Percentiles rank a stretch among this genome's conserved stretches.
Conservation (phyloP, 2,329 filamentous ascomycete species). For the Atkinsonella hypoxylon region DNA sequence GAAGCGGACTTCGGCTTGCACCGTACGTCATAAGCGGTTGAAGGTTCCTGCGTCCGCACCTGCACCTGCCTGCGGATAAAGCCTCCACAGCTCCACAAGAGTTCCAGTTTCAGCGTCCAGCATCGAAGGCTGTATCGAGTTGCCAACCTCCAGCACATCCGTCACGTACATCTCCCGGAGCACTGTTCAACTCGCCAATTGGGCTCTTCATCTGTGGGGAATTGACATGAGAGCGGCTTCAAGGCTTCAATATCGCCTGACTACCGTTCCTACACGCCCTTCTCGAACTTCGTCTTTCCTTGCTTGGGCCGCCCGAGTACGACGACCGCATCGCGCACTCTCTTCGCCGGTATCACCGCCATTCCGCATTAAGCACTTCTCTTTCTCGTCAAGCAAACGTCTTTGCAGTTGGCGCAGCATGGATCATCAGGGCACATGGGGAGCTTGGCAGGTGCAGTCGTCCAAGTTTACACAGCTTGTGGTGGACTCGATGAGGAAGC, state of each 20-base stretch:
- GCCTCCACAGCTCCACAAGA: background rate
- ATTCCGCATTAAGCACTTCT: background rate
- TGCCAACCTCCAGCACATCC: no score
- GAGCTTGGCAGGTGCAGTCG: conserved; percentile 27
- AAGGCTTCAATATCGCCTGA: background rate
- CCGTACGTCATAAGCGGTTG: no score
- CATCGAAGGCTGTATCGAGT: no score
- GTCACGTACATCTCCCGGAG: background rate
- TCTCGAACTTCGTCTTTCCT: background rate
- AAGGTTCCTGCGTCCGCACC: no score
- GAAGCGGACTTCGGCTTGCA: no score
- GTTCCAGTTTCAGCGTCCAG: background rate
- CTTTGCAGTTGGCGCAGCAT: conserved; percentile 11
- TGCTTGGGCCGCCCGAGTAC: background rate
- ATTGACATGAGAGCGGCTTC: conserved; percentile 10
- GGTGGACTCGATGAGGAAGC: conserved; percentile 63
- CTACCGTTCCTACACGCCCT: background rate
- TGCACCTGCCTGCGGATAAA: no score
- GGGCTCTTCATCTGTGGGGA: background rate
- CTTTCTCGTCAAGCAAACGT: background rate
- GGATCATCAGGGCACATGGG: conserved; percentile 21
- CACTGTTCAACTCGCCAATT: background rate
- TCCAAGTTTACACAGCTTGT: conserved; percentile 44
- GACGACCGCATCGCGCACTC: background rate
- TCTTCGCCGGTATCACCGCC: background rate